Evolutionary conservation across 306 rosid species (phyloP).

Genomic region (Bauhinia variegata): DNA sequence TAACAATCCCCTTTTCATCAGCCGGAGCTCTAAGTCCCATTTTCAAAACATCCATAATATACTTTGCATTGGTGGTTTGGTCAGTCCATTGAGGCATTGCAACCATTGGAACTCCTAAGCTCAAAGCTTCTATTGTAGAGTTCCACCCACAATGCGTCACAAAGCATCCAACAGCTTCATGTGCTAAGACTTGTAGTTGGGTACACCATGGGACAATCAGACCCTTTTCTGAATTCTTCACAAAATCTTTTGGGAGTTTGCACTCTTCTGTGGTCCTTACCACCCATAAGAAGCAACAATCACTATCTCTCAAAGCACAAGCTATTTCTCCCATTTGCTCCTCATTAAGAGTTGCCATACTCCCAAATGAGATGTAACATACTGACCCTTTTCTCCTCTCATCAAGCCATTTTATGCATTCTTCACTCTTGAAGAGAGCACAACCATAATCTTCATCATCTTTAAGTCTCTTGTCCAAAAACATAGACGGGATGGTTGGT

Average conservation of each 20-base stretch:
- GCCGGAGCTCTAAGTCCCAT: too few relatives aligned
- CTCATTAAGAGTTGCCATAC: not conserved
- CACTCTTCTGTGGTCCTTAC: not conserved
- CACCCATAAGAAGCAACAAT: not conserved
- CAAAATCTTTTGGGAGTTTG: slow-evolving; percentile 31
- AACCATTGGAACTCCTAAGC: too few relatives aligned
- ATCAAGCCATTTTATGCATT: not conserved
- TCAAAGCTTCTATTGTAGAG: too few relatives aligned
- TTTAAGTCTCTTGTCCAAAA: slow-evolving; percentile 5
- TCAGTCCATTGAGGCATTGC: too few relatives aligned
- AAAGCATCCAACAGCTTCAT: too few relatives aligned
- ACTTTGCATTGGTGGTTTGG: too few relatives aligned
- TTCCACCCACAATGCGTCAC: too few relatives aligned
- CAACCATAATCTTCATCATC: slow-evolving; percentile 14
- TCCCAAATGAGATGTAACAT: slow-evolving; percentile 20
- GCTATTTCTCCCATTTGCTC: slow-evolving; percentile 27
- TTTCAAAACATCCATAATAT: too few relatives aligned
- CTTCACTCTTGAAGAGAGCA: slow-evolving; percentile 16
- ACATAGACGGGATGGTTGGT: slow-evolving; percentile 32
- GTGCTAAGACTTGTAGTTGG: too few relatives aligned
- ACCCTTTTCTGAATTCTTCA: slow-evolving; percentile 28
- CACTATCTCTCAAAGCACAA: slow-evolving; percentile 2
- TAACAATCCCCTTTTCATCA: too few relatives aligned
- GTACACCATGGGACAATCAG: too few relatives aligned
- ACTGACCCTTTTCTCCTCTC: slow-evolving; percentile 2